Evolutionary conservation across 306 rosid species (phyloP).

Genomic region (Prunus mume): DNA sequence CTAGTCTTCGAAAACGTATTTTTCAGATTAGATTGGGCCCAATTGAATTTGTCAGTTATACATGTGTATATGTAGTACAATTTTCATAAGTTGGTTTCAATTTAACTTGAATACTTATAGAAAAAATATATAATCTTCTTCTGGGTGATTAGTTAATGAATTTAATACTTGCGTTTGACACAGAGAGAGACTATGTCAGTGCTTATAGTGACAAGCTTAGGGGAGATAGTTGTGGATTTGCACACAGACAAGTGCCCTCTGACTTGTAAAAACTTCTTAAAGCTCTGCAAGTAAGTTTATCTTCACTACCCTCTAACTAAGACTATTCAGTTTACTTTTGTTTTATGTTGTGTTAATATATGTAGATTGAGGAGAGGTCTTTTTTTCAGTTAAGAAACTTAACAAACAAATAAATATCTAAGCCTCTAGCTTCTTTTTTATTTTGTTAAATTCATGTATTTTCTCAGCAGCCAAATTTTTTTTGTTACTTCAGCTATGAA

Average conservation of each 20-base stretch:
- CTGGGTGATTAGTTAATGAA: not conserved
- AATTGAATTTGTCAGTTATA: not conserved
- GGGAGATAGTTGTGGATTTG: slow-evolving; percentile 82
- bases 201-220: slow-evolving; percentile 79
- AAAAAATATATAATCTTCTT: not conserved
- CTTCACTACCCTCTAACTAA: not conserved
- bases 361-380: not conserved
- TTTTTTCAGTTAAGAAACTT: not conserved
- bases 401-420: too few species aligned
- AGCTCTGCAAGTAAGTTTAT: slow-evolving; percentile 77
- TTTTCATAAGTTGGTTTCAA: not conserved
- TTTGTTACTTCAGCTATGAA: not conserved
- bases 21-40: not conserved
- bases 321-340: not conserved
- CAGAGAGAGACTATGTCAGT: slow-evolving; percentile 60
- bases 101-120: not conserved
- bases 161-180: not conserved
- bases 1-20: not conserved
- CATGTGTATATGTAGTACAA: not conserved
- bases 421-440: not conserved
- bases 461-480: not conserved
- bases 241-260: slow-evolving; percentile 70
- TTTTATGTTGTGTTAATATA: not conserved
- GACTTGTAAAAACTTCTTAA: slow-evolving; percentile 85
- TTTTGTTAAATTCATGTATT: not conserved